Evolutionary conservation across 2,329 filamentous ascomycete genomes (phyloP).

Genomic region (Grosmannia huntii): DNA sequence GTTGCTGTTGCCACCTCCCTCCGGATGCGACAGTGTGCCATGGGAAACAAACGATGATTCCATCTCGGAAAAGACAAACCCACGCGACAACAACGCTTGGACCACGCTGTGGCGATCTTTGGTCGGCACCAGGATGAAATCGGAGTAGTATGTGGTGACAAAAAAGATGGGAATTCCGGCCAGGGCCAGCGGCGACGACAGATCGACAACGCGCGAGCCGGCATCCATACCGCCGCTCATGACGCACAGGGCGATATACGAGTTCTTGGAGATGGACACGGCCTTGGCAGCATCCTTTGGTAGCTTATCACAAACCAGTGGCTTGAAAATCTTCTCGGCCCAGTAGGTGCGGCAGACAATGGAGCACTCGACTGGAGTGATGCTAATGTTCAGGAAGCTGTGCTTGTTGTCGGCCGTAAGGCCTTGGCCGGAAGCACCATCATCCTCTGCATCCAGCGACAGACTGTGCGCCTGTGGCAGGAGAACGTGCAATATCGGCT

Average conservation of each 20-base stretch:
- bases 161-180: constrained; percentile 96
- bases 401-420: constrained; percentile 44
- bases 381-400: constrained; percentile 82
- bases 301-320: constrained; percentile 47
- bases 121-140: constrained; percentile 84
- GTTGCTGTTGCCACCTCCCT: neutral
- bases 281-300: constrained; percentile 36
- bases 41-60: constrained; percentile 55
- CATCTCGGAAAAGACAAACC: constrained; percentile 69
- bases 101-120: constrained; percentile 64
- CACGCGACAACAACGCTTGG: constrained; percentile 60
- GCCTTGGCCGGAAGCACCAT: constrained; percentile 28
- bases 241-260: constrained; percentile 81
- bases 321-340: constrained; percentile 62
- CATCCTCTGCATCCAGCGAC: constrained; percentile 11
- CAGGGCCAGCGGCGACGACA: constrained; percentile 81
- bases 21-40: constrained; percentile 20
- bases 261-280: constrained; percentile 67
- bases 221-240: constrained; percentile 84
- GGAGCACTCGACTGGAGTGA: constrained; percentile 87
- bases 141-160: constrained; percentile 95
- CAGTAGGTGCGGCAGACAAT: constrained; percentile 73
- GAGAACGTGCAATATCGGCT: constrained; percentile 76
- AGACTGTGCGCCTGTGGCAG: constrained; percentile 47
- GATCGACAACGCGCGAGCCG: constrained; percentile 77